Evolutionary conservation across 1,284 basidiomycete genomes (phyloP), one percentile per base, ranked within the genome.

Genomic region (Ceratobasidium sp.): DNA sequence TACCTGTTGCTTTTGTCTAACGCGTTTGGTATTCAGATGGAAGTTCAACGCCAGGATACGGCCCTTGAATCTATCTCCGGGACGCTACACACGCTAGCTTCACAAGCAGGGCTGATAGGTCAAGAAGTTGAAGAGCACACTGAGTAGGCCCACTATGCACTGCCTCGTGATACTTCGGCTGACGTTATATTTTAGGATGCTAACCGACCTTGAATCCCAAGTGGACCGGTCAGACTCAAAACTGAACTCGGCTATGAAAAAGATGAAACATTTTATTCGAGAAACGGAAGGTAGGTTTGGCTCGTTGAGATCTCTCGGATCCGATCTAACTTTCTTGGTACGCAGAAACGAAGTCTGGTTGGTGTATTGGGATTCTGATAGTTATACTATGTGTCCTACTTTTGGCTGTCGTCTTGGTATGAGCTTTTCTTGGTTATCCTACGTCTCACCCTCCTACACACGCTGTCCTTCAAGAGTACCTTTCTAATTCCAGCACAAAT

Each of bases 81-180:
- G 0, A 95, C 96, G 0, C 82, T 98, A 53, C 89, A 81, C 72
- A 95, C 91, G 1, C 84, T 98, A 15, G 90, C 92, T 0, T 90
- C 93, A 77, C 96, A 98, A 83, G 96, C 96, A 0, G 93, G 92
- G 5, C 84, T 97, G 53, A 97, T 98, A 88, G 96, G 96, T 0
- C 89, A 89, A 66, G 96, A 98, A 81, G 93, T 97, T 57, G 85
- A 82, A 4, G 94, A 96, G 81, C 96, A 97, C 78, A 93, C 91
- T 78, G 93, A 94, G 96, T 96, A 78, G 75, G 90, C 83, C 69
- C 75, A 27, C 22, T 22, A 29, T 51, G 11, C 1, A 27, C 15
- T 31, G 5, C 27, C 44, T 14, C 47, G 14, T 11, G 29, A 45
- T 54, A 17, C 27, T 59, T 64, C 44, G 41, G 27, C 53, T 59